Base-by-base conservation (phyloP, 768 basidiomycete species). In the Tylopilus cervinicoccineus region DNA sequence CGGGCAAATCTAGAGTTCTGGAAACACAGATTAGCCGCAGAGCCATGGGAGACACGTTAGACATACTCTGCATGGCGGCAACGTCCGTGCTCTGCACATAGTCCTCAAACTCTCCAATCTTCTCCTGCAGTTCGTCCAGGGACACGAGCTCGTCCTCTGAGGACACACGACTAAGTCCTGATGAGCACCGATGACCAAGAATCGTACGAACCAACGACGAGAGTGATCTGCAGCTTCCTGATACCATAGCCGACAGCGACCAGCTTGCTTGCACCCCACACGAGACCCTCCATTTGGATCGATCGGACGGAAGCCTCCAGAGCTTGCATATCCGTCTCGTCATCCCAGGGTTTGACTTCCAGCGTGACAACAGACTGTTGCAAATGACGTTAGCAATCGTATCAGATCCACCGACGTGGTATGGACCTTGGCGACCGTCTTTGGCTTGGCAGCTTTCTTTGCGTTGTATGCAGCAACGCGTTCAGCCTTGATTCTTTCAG, bases 261-360 rank as follows among this genome's bases (percentile, higher is more conserved):
- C 44, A 97, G 77, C 72, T 92, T 94, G 72, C 86, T 89, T 34
- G 81, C 79, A 69, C 96, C 95, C 96, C 96, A 99, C 41, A 97
- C 79, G 49, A 99, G 86, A 64, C 96, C 96, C 33, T 88, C 85
- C 74, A 81, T 73, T 69, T 89, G 80, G 60, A 98, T 83, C 19
- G 90, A 83, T 51, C 96, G 84, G 46, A 98, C 95, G 34, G 78
- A 62, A 14, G 75, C 69, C 71, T 98, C 95, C 59, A 98, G 76
- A 43, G 75, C 88, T 37, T 64, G 78, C 94, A 99, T 94, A 71
- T 97, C 92, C 43, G 96, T 99, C 76, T 96, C 93, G 65, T 98
- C 95, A 68, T 98, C 95, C 95, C 93, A 96, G 33, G 95, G 94
- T 74, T 99, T 99, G 54, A 99, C 93, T 58, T 98, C 95, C 59